A percentile compares a stretch with the other conserved stretches of the same genome.
These are phyloP conservation scores for Microcyclosporella mali DNA, from an alignment of 2,329 filamentous ascomycete genomes.

Conservation along the genomic window DNA sequence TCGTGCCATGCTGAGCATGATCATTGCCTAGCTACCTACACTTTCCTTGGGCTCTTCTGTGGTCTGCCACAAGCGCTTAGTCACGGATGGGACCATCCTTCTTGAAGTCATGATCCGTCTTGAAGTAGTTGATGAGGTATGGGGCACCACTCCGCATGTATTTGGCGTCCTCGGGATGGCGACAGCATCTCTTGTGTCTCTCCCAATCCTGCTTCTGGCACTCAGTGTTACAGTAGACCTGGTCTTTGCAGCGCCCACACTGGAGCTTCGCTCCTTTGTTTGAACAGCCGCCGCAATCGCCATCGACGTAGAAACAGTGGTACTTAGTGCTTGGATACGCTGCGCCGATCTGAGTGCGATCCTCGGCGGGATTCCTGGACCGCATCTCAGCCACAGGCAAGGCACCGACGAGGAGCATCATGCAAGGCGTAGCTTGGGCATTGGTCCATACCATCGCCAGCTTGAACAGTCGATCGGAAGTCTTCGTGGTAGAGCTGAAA, in stretches of 20 bases:
- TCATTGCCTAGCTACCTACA: no score
- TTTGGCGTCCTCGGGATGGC: neutral
- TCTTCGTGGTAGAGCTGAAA: conserved; percentile 1
- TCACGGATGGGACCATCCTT: no score
- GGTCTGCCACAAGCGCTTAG: no score
- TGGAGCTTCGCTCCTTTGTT: neutral
- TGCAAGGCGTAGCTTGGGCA: no score
- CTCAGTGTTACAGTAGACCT: neutral
- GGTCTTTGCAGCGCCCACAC: neutral
- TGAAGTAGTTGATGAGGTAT: no score
- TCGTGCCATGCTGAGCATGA: no score
- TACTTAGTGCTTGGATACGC: neutral
- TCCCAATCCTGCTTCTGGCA: conserved; percentile 1
- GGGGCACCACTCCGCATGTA: no score
- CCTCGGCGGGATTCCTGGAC: no score
- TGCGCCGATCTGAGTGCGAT: neutral
- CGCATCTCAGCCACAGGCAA: no score
- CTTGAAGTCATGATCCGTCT: no score
- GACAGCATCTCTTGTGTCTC: neutral
- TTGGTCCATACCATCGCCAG: neutral
- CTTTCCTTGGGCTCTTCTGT: no score
- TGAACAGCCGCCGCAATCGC: neutral
- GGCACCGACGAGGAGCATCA: no score
- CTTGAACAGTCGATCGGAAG: neutral
- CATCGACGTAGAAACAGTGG: neutral